These are phyloP conservation scores for Piper longum DNA, from an alignment of 164 flowering plant species.

Conservation along the genomic window DNA sequence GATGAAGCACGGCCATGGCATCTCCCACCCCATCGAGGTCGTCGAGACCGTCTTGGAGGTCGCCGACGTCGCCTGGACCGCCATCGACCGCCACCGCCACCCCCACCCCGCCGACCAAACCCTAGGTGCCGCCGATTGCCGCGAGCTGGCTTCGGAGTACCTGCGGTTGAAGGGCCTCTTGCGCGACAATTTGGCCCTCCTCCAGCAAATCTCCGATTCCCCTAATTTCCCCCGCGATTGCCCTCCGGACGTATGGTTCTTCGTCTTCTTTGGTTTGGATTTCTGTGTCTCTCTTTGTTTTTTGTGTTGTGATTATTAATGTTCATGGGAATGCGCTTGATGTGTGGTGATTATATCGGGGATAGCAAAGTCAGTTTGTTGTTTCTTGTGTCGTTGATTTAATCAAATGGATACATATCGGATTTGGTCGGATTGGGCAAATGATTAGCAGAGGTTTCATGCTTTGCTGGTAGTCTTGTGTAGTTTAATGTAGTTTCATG, in stretches of 20 bases:
- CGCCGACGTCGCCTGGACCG: conserved; percentile 71
- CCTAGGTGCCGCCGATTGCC: neutral
- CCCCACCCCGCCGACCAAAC: conserved; percentile 8
- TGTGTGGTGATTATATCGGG: neutral
- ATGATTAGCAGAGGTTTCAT: no score
- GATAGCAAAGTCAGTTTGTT: neutral
- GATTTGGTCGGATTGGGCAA: no score
- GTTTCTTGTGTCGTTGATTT: no score
- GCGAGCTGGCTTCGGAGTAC: conserved; percentile 34
- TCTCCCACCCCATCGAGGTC: conserved; percentile 12
- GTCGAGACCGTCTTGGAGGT: conserved; percentile 31
- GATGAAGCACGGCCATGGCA: conserved; percentile 8
- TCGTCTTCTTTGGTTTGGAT: neutral
- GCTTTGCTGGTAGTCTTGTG: no score
- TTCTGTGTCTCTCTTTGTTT: neutral
- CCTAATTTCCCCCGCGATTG: conserved; percentile 36
- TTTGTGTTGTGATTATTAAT: neutral
- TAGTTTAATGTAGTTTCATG: no score
- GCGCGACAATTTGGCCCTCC: conserved; percentile 50
- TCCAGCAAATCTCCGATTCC: conserved; percentile 37
- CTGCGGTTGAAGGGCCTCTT: conserved; percentile 41
- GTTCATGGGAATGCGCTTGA: neutral
- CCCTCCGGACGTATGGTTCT: conserved; percentile 56
- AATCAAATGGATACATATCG: no score
- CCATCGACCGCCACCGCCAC: conserved; percentile 48